These are phyloP conservation scores for Zopfia rhizophila DNA, from an alignment of 2,329 filamentous ascomycete species.

Conservation along the genomic window DNA sequence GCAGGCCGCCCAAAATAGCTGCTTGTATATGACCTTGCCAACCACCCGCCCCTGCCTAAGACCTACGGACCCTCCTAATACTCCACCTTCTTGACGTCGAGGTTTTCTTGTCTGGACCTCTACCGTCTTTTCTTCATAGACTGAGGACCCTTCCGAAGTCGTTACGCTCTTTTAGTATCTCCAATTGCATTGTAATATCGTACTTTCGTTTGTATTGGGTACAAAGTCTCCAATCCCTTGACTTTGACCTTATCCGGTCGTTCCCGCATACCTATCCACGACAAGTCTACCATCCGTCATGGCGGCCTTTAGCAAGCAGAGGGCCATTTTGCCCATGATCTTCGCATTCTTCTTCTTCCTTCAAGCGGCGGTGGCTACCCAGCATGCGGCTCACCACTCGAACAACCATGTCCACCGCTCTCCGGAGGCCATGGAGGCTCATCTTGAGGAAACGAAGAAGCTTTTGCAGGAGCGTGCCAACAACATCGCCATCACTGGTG, in stretches of 20 bases:
- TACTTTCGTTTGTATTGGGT: conserved; percentile 9
- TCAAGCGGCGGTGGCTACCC: conserved; percentile 43
- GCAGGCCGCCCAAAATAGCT: conserved; percentile 30
- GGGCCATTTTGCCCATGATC: conserved; percentile 44
- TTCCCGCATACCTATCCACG: conserved; percentile 13
- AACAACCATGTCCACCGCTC: conserved; percentile 29
- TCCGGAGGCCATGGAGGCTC: conserved; percentile 32
- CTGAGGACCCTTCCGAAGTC: conserved; percentile 44
- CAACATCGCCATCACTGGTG: conserved; percentile 40
- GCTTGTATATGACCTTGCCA: conserved; percentile 42
- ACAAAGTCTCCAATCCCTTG: conserved; percentile 14
- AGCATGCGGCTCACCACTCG: conserved; percentile 34
- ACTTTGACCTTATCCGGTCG: conserved; percentile 15
- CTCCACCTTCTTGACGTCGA: conserved; percentile 40
- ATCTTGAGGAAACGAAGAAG: conserved; percentile 36
- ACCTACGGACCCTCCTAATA: conserved; percentile 39
- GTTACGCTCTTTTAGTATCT: conserved; percentile 43
- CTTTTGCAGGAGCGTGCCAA: conserved; percentile 35
- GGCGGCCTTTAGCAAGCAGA: conserved; percentile 49
- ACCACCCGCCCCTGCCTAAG: conserved; percentile 37
- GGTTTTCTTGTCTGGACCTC: conserved; percentile 31
- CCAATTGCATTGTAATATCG: conserved; percentile 26
- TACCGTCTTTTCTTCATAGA: conserved; percentile 36
- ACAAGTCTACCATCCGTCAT: conserved; percentile 28
- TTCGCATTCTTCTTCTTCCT: conserved; percentile 45